Conservation (phyloP, 164 flowering plant species). For the Platanus orientalis region DNA sequence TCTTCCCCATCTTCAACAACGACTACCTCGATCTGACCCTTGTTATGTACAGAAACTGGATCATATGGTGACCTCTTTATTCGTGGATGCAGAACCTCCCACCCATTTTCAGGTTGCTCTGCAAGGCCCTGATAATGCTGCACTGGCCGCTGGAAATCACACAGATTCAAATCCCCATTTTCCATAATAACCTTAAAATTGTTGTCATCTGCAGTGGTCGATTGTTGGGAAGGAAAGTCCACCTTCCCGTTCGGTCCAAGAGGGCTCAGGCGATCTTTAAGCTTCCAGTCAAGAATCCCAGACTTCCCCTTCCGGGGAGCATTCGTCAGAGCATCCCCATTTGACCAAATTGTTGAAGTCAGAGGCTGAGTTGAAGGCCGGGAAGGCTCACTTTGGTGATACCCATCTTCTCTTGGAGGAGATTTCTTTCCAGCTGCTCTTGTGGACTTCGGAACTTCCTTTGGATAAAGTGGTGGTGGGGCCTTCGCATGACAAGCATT, state of each 20-base stretch:
- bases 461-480: conserved; percentile 47
- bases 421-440: conserved; percentile 28
- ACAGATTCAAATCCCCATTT: conserved; percentile 55
- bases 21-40: conserved; percentile 29
- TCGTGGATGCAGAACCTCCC: conserved; percentile 27
- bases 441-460: conserved; percentile 33
- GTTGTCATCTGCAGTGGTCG: conserved; percentile 30
- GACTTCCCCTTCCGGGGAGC: conserved; percentile 75
- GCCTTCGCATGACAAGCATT: conserved; percentile 70
- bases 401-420: conserved; percentile 43
- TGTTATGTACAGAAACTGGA: conserved; percentile 32
- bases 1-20: conserved; percentile 48
- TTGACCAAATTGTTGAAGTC: conserved; percentile 51
- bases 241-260: conserved; percentile 75
- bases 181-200: conserved; percentile 37
- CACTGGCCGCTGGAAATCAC: conserved; percentile 55
- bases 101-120: conserved; percentile 49
- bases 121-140: conserved; percentile 52
- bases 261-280: conserved; percentile 65
- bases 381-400: conserved; percentile 38
- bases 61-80: conserved; percentile 27
- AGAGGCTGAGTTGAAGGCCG: conserved; percentile 25
- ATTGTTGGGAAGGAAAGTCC: conserved; percentile 37
- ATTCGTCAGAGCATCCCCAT: conserved; percentile 60
- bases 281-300: conserved; percentile 50